Percentiles rank a stretch among this genome's conserved stretches.
phyloP scores from a whole-genome alignment of 768 basidiomycete species.

The Xanthoconium stramineum region DNA sequence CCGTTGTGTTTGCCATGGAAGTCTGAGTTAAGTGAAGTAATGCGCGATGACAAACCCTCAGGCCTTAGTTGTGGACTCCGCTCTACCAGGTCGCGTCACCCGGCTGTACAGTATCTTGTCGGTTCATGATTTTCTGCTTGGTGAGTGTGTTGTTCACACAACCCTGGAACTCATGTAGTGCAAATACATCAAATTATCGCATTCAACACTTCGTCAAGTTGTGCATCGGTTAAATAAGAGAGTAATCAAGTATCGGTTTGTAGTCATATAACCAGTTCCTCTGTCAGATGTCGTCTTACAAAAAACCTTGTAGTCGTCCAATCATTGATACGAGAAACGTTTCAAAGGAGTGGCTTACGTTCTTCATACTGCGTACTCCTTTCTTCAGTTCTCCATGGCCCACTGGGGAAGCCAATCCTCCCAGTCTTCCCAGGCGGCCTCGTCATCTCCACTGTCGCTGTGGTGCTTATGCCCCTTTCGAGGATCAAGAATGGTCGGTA shows the following conservation, averaged over 20 bases:
- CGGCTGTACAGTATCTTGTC: too few species aligned
- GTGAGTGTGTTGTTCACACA: too few species aligned
- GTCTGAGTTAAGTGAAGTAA: neutral
- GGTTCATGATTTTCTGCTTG: too few species aligned
- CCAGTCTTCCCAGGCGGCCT: slow-evolving; percentile 10
- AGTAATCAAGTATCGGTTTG: too few species aligned
- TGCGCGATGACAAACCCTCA: neutral
- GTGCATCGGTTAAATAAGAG: too few species aligned
- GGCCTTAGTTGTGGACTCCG: too few species aligned
- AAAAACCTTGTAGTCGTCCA: too few species aligned
- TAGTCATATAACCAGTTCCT: too few species aligned
- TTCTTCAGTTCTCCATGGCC: slow-evolving; percentile 10
- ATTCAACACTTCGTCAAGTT: neutral
- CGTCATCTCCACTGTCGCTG: neutral
- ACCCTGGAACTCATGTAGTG: too few species aligned
- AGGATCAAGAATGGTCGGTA: slow-evolving; percentile 10
- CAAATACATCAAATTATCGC: neutral
- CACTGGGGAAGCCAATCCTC: slow-evolving; percentile 15
- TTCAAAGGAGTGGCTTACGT: neutral
- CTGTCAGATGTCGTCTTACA: too few species aligned
- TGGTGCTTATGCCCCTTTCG: slow-evolving; percentile 3
- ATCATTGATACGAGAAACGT: neutral
- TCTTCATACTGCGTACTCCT: neutral
- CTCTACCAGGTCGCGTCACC: too few species aligned
- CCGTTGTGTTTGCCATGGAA: slow-evolving; percentile 89